phyloP scores from a whole-genome alignment of 148 eudicot species.

The Arbutus unedo region DNA sequence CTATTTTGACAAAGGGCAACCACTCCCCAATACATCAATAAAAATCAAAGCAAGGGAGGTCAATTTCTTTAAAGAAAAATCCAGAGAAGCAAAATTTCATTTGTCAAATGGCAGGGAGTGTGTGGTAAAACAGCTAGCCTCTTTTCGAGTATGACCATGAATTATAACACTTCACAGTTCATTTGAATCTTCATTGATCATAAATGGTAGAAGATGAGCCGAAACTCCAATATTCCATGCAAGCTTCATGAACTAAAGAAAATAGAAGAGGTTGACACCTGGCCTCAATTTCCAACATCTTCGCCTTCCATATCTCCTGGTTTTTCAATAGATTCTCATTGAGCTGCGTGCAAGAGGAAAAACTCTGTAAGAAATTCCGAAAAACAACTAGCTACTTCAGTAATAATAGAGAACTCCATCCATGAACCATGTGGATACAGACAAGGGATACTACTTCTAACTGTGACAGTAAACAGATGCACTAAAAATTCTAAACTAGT shows the following conservation, averaged over 20 bases:
- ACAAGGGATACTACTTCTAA: background rate
- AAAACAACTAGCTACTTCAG: constrained; percentile 12
- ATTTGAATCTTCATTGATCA: background rate
- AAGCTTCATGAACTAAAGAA: background rate
- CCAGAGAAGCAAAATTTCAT: too few species aligned
- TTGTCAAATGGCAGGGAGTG: background rate
- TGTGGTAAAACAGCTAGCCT: background rate
- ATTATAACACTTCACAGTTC: background rate
- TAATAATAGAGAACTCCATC: background rate
- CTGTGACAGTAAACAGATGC: background rate
- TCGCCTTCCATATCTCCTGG: constrained; percentile 66
- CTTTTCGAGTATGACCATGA: background rate
- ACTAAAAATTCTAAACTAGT: background rate
- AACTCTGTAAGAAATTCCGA: background rate
- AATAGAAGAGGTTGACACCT: constrained; percentile 41
- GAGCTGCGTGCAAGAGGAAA: constrained; percentile 41
- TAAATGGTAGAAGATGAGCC: background rate
- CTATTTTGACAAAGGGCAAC: too few species aligned
- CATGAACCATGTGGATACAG: background rate
- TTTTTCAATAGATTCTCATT: constrained; percentile 74
- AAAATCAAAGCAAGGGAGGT: background rate
- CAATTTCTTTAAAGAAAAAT: background rate
- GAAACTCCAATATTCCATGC: background rate
- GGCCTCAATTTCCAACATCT: constrained; percentile 58
- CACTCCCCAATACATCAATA: too few species aligned